Conservation (phyloP, 2,329 filamentous ascomycete species). For the Exophiala sp. region DNA sequence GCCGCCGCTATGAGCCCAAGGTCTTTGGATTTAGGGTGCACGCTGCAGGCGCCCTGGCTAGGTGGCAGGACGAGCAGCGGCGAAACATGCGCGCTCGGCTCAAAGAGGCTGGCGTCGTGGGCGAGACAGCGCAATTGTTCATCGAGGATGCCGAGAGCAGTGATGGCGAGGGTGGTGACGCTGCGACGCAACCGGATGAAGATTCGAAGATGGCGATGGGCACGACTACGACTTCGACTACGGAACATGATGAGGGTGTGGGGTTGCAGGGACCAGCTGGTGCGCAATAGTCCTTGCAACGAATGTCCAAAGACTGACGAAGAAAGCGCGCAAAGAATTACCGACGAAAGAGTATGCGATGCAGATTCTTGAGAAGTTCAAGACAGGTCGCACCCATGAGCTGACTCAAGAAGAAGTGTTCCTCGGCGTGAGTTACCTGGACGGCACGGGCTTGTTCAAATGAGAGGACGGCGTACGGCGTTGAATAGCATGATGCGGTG, state of each 20-base stretch:
- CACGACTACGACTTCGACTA: not conserved
- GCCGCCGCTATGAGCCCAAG: slow-evolving; percentile 80
- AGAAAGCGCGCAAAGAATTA: too few relatives aligned
- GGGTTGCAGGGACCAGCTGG: not conserved
- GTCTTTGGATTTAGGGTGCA: slow-evolving; percentile 97
- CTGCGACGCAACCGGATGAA: slow-evolving; percentile 3
- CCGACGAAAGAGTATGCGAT: too few relatives aligned
- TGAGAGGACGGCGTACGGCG: too few relatives aligned
- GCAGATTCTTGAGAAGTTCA: too few relatives aligned
- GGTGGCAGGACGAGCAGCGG: slow-evolving; percentile 83
- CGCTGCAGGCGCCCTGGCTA: slow-evolving; percentile 76
- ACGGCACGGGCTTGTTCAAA: too few relatives aligned
- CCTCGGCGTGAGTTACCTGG: too few relatives aligned
- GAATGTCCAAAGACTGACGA: too few relatives aligned
- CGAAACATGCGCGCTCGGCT: slow-evolving; percentile 80
- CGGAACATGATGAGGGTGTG: slow-evolving; percentile 6
- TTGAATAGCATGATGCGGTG: too few relatives aligned
- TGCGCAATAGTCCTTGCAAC: not conserved
- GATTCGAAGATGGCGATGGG: slow-evolving; percentile 1
- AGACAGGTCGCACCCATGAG: too few relatives aligned
- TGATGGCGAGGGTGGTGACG: slow-evolving; percentile 20
- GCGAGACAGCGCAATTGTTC: slow-evolving; percentile 21
- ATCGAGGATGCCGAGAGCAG: slow-evolving; percentile 27
- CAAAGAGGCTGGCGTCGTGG: slow-evolving; percentile 63
- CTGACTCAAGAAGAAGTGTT: too few relatives aligned